Base-by-base conservation (phyloP, 1,284 basidiomycete species). In the Boletellus sp. region DNA sequence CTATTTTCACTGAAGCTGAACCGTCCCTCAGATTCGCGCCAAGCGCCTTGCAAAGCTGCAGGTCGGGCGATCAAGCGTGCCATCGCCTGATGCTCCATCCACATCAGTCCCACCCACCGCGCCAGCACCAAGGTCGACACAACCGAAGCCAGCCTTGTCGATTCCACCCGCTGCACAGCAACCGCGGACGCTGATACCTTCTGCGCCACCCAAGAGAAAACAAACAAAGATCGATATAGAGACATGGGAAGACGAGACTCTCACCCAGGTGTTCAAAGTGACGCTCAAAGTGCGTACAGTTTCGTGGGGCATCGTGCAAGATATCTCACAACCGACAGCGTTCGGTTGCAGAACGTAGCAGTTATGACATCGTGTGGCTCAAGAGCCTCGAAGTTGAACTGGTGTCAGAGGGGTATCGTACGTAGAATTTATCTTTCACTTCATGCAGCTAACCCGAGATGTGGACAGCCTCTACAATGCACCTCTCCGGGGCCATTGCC, bases 1-100 rank as follows among this genome's bases (percentile, higher is more conserved):
- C 15, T 4, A 2, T 5, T 4, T 5, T 21, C 5, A 7, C 32
- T 44, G 40, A 48, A 35, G 5, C 45, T 54, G 8, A 56, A 24
- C 37, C 10, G 3, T 40, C 8, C 15, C 28, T 10, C 66, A 95
- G 92, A 93, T 95, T 64, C 89, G 92, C 58, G 72, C 91, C 67
- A 94, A 93, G 72, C 83, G 92, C 53, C 77, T 95, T 38, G 91
- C 88, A 41, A 89, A 87, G 64, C 76, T 93, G 24, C 86, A 89
- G 62, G 71, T 67, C 42, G 58, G 71, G 32, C 60, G 71, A 47
- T 65, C 76, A 45, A 67, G 62, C 32, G 56, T 71, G 24, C 58
- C 71, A 33, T 60, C 72, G 16, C 44, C 68, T 24, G 59, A 72
- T 10, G 53, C 58, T 35, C 58, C 51, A 44, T 49, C 62, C 32